Percentiles rank a stretch among this genome's conserved stretches.
phyloP scores from a whole-genome alignment of 2,329 filamentous ascomycete genomes.

The Aureobasidium leucospermi region DNA sequence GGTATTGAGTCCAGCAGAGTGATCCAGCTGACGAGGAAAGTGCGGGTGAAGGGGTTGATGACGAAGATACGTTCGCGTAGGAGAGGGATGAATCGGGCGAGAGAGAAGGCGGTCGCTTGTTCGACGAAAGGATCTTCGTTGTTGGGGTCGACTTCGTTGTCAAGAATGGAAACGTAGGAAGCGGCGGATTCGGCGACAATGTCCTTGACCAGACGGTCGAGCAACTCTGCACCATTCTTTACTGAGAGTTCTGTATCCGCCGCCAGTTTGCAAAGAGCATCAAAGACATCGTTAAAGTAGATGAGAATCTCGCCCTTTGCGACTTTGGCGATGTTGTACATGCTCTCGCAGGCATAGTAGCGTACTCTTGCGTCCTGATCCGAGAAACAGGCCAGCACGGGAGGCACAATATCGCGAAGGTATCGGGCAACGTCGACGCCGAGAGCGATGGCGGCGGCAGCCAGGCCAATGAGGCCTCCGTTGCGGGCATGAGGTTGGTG shows the following conservation, averaged over 20 bases:
- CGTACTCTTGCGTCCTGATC: slow-evolving; percentile 96
- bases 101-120: slow-evolving; percentile 70
- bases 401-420: slow-evolving; percentile 87
- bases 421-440: slow-evolving; percentile 87
- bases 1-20: slow-evolving; percentile 92
- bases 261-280: slow-evolving; percentile 93
- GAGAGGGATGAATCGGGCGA: slow-evolving; percentile 83
- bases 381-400: slow-evolving; percentile 92
- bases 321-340: slow-evolving; percentile 99
- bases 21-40: slow-evolving; percentile 94
- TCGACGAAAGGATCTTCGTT: slow-evolving; percentile 29
- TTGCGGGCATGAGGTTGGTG: slow-evolving; percentile 95
- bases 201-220: slow-evolving; percentile 91
- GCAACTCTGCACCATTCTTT: slow-evolving; percentile 92
- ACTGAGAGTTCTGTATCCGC: slow-evolving; percentile 95
- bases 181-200: slow-evolving; percentile 93
- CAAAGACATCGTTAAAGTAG: slow-evolving; percentile 98
- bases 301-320: slow-evolving; percentile 94
- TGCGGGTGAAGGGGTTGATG: slow-evolving; percentile 87
- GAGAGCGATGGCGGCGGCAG: slow-evolving; percentile 89
- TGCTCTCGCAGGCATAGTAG: slow-evolving; percentile 98
- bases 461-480: slow-evolving; percentile 89
- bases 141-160: slow-evolving; percentile 48
- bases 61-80: slow-evolving; percentile 92
- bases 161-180: slow-evolving; percentile 85